Evolutionary conservation across 2,329 filamentous ascomycete genomes (phyloP).

Genomic region (Hymenotorrendiella dingleyae): DNA sequence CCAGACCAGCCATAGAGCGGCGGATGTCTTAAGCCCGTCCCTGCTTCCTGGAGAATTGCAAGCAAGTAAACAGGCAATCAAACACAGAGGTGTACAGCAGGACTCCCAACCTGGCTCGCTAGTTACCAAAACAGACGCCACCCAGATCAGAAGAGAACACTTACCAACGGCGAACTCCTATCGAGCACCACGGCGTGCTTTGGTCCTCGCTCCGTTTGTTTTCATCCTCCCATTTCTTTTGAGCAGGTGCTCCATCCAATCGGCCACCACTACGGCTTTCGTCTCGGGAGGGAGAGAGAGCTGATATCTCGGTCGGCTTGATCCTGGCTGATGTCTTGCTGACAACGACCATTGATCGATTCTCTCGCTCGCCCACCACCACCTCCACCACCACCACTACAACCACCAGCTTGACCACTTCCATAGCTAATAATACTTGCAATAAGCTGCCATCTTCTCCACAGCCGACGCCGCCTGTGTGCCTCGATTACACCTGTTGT

Average conservation of each 20-base stretch:
- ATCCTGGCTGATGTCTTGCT: constrained; percentile 5
- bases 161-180: background rate
- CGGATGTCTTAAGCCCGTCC: constrained; percentile 20
- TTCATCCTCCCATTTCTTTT: constrained; percentile 7
- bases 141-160: constrained; percentile 2
- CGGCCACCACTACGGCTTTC: constrained; percentile 14
- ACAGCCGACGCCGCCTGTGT: constrained; percentile 7
- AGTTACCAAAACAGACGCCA: too few species aligned
- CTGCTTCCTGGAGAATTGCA: constrained; percentile 14
- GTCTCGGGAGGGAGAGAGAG: constrained; percentile 17
- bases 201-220: background rate
- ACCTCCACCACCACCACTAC: constrained; percentile 7
- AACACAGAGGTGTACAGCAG: constrained; percentile 15
- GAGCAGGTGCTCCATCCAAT: constrained; percentile 12
- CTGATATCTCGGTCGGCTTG: constrained; percentile 14
- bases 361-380: background rate
- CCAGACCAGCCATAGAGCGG: constrained; percentile 13
- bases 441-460: constrained; percentile 7
- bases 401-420: constrained; percentile 2
- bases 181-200: too few species aligned
- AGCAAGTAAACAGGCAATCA: constrained; percentile 18
- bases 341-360: too few species aligned
- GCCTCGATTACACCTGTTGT: constrained; percentile 8
- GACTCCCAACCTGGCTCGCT: constrained; percentile 5
- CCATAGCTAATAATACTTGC: constrained; percentile 4